Conservation (phyloP, 108 stramenopile species). For the Fistulifera pelliculosa region DNA sequence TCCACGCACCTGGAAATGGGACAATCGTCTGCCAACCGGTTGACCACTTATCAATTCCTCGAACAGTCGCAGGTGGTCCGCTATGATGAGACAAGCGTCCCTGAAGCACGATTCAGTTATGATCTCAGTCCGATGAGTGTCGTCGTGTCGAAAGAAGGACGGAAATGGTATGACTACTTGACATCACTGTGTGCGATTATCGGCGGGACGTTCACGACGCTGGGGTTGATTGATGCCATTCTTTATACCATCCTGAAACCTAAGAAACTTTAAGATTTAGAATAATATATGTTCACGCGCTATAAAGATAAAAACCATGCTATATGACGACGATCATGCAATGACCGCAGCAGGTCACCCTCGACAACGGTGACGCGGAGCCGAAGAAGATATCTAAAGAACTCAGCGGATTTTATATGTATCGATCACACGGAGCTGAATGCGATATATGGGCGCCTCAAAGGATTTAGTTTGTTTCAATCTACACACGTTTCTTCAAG, state of each 20-base stretch:
- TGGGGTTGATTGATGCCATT: slow-evolving; percentile 90
- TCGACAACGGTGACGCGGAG: too few relatives aligned
- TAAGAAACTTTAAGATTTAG: slow-evolving; percentile 55
- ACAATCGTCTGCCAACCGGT: slow-evolving; percentile 29
- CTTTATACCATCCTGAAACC: slow-evolving; percentile 90
- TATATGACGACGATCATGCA: too few relatives aligned
- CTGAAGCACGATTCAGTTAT: slow-evolving; percentile 83
- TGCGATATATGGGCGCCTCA: too few relatives aligned
- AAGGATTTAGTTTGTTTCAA: too few relatives aligned
- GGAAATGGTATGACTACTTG: slow-evolving; percentile 93
- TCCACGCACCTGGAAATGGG: slow-evolving; percentile 83
- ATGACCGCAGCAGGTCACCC: too few relatives aligned
- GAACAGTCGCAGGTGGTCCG: slow-evolving; percentile 77
- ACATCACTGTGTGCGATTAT: slow-evolving; percentile 94
- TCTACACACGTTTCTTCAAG: too few relatives aligned
- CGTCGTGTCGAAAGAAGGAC: slow-evolving; percentile 60
- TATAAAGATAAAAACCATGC: too few relatives aligned
- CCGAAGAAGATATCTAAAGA: too few relatives aligned
- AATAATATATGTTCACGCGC: too few relatives aligned
- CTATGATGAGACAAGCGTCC: slow-evolving; percentile 66
- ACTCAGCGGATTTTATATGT: too few relatives aligned
- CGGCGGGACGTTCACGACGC: slow-evolving; percentile 96
- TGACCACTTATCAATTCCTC: slow-evolving; percentile 73
- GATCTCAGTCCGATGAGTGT: slow-evolving; percentile 91
- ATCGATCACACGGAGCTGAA: too few relatives aligned